Conservation (phyloP, 768 basidiomycete genomes). For the Russula olivacea region DNA sequence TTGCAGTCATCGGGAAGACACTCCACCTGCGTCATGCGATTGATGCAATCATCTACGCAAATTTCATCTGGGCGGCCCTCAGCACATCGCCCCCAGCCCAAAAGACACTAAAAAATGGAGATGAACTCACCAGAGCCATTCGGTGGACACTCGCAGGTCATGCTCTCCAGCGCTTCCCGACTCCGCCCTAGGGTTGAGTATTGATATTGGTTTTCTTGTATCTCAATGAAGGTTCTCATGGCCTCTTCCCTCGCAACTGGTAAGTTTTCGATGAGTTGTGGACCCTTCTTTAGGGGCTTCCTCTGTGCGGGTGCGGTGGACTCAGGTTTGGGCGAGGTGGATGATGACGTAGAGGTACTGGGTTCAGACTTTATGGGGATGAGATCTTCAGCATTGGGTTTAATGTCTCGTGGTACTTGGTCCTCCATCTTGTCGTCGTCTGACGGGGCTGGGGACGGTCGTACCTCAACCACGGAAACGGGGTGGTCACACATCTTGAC, state of each 20-base stretch:
- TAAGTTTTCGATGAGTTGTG: slow-evolving; percentile 76
- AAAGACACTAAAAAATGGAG: slow-evolving; percentile 20
- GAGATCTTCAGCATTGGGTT: slow-evolving; percentile 31
- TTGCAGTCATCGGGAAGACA: slow-evolving; percentile 89
- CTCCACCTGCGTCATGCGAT: slow-evolving; percentile 94
- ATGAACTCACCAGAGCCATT: slow-evolving; percentile 54
- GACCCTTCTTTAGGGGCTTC: slow-evolving; percentile 32
- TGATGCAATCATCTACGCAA: slow-evolving; percentile 95
- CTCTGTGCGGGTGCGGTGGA: slow-evolving; percentile 25
- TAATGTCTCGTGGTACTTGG: slow-evolving; percentile 5
- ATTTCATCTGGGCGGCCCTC: slow-evolving; percentile 58
- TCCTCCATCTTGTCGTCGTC: slow-evolving; percentile 29
- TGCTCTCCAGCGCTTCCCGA: slow-evolving; percentile 84
- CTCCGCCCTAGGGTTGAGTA: slow-evolving; percentile 81
- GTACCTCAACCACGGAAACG: slow-evolving; percentile 19
- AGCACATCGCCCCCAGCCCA: slow-evolving; percentile 24
- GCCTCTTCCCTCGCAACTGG: slow-evolving; percentile 73
- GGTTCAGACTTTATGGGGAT: slow-evolving; percentile 28
- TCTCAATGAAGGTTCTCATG: slow-evolving; percentile 62
- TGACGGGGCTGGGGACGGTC: slow-evolving; percentile 30
- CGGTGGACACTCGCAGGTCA: slow-evolving; percentile 94
- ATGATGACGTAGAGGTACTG: slow-evolving; percentile 36
- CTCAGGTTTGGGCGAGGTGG: slow-evolving; percentile 31
- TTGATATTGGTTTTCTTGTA: slow-evolving; percentile 80
- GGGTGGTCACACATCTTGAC: slow-evolving; percentile 22